These are phyloP conservation scores for Stagonosporopsis vannaccii DNA, from an alignment of 2,329 filamentous ascomycete genomes.

Conservation along the genomic window DNA sequence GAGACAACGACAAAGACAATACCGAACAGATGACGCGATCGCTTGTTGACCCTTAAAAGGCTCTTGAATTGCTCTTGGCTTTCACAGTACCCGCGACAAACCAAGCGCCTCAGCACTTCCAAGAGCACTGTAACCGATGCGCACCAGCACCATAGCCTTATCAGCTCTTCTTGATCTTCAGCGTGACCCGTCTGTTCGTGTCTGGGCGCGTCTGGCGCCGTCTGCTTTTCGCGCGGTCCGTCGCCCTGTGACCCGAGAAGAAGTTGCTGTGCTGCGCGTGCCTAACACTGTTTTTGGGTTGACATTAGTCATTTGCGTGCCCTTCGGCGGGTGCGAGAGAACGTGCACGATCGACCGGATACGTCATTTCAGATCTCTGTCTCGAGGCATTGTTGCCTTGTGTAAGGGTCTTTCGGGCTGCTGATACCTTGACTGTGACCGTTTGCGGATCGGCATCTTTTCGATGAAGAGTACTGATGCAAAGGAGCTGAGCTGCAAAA, in stretches of 20 bases:
- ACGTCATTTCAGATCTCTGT: constrained; percentile 15
- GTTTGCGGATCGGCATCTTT: not conserved
- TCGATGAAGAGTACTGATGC: not conserved
- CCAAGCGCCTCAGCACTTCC: constrained; percentile 20
- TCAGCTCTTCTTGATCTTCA: constrained; percentile 31
- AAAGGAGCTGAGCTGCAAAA: constrained; percentile 8
- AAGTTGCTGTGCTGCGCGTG: constrained; percentile 26
- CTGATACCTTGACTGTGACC: no score
- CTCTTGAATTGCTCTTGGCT: constrained; percentile 23
- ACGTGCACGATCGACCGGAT: constrained; percentile 14
- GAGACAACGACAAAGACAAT: constrained; percentile 5
- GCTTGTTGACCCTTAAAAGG: constrained; percentile 15
- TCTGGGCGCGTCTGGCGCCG: constrained; percentile 34
- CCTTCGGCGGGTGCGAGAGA: constrained; percentile 25
- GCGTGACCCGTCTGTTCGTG: constrained; percentile 36
- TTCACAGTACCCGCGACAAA: constrained; percentile 18
- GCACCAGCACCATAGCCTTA: constrained; percentile 13
- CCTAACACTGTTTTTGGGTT: constrained; percentile 30
- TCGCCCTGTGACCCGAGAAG: constrained; percentile 3
- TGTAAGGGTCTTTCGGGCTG: not conserved
- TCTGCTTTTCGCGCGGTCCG: constrained; percentile 18
- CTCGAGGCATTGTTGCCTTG: constrained; percentile 3
- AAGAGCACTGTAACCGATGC: constrained; percentile 17
- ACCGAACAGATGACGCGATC: constrained; percentile 16
- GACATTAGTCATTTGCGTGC: constrained; percentile 34